Base-by-base conservation (phyloP, 768 basidiomycete genomes). In the Leccinum sublutescens region DNA sequence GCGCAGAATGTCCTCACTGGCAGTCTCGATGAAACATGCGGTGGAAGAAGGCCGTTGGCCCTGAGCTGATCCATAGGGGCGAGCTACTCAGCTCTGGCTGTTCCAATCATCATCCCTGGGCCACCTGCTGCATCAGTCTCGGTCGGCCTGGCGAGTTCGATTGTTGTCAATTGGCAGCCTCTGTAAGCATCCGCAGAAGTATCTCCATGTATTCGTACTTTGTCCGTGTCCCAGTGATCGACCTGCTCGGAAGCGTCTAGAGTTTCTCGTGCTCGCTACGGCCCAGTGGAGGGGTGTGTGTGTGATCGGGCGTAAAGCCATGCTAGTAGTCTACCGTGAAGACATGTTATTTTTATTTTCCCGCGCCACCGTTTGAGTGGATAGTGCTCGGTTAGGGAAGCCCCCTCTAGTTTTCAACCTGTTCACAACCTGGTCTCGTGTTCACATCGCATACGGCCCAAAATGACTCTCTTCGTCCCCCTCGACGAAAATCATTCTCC, bases 401-500 rank as follows among this genome's bases (percentile, higher is more conserved):
- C 51, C 56, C 66, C 64, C 65, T 54, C 59, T 67, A 55, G 55
- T 64, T 60, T 71, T 63, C 57, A 60, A 66, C 63, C 58, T 54
- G 53, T 57, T 70, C 59, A 68, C 60, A 63, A 57, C 66, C 54
- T 58, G 55, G 53, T 43, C 50, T 52, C 40, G 40, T 50, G 61
- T 61, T 70, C 71, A 72, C 70, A 70, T 65, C 60, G 52, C 61
- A 66, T 64, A 62, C 61, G 58, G 55, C 55, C 55, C n/a, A 49
- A 58, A 55, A 89, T 88, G 87, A 89, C 87, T 31, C 65, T 86
- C 62, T 84, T 83, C 63, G 76, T 89, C 49, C 85, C 88, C 55
- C 77, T 89, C 69, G 80, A 82, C 67, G 72, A 75, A 40, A 64
- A 76, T 48, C 74, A 80, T 50, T 74, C 78, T 5, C 69, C 78